Evolutionary conservation across 2,329 filamentous ascomycete genomes (phyloP).

Genomic region (Aspergillus candidus): DNA sequence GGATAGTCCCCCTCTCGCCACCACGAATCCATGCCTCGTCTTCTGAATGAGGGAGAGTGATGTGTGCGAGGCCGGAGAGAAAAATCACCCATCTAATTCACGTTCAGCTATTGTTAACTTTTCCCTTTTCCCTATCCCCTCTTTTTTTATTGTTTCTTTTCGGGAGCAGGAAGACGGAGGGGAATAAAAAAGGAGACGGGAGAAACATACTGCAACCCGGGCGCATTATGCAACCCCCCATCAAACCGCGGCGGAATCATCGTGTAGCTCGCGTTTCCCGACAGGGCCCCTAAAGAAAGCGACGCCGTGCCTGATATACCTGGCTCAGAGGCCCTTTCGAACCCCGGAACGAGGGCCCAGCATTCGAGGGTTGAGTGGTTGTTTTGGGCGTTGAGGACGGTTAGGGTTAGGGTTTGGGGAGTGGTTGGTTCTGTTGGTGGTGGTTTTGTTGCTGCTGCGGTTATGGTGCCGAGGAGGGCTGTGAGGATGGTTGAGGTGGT

Average conservation of each 20-base stretch:
- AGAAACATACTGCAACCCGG: slow-evolving; percentile 34
- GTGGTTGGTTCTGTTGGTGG: background rate
- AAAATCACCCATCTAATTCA: slow-evolving; percentile 31
- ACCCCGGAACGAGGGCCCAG: slow-evolving; percentile 40
- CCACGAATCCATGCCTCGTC: slow-evolving; percentile 35
- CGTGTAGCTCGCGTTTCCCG: slow-evolving; percentile 30
- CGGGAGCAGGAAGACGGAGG: background rate
- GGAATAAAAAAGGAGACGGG: slow-evolving; percentile 1
- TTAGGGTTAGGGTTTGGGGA: slow-evolving; percentile 36
- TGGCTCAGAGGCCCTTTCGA: slow-evolving; percentile 25
- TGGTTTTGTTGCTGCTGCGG: slow-evolving; percentile 1
- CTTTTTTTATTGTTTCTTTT: background rate
- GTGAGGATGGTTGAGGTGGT: slow-evolving; percentile 9
- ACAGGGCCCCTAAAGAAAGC: slow-evolving; percentile 28
- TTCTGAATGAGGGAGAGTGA: slow-evolving; percentile 38
- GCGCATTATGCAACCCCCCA: slow-evolving; percentile 40
- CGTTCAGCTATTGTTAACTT: no score
- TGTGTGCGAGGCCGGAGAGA: slow-evolving; percentile 36
- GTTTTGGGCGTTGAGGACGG: slow-evolving; percentile 33
- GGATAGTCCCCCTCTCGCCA: slow-evolving; percentile 38
- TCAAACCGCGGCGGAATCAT: slow-evolving; percentile 35
- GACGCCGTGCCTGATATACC: slow-evolving; percentile 28
- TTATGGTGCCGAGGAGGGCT: slow-evolving; percentile 7
- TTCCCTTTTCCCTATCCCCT: no score
- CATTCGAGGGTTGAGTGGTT: slow-evolving; percentile 42